phyloP scores from a whole-genome alignment of 257 asterid species.

The Solanum arcanum region DNA sequence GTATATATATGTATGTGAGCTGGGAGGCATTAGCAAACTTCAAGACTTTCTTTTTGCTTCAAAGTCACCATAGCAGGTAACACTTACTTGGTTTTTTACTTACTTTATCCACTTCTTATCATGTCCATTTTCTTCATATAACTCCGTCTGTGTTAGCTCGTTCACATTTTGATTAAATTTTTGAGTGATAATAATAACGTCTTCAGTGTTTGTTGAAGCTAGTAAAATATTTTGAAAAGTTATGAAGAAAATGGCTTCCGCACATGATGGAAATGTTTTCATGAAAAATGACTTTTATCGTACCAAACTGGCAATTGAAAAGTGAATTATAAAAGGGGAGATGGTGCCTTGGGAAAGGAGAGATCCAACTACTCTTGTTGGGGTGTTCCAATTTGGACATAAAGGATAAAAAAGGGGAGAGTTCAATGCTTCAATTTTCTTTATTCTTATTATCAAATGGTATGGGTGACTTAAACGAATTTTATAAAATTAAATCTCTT shows the following conservation, averaged over 20 bases:
- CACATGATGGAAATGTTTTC: neutral
- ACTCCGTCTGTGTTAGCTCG: neutral
- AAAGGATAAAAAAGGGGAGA: neutral
- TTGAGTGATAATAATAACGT: neutral
- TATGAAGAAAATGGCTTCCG: no score
- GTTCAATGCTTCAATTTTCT: neutral
- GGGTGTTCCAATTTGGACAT: neutral
- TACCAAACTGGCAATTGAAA: neutral
- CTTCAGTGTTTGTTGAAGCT: neutral
- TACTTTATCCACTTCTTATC: neutral
- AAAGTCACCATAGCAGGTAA: constrained; percentile 13
- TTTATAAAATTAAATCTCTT: neutral
- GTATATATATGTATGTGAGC: constrained; percentile 9
- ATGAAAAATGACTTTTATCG: neutral
- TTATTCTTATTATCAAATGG: neutral
- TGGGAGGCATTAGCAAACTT: constrained; percentile 18
- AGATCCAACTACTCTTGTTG: neutral
- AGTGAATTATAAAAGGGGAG: neutral
- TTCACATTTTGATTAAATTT: neutral
- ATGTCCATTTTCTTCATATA: neutral
- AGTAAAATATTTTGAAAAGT: neutral
- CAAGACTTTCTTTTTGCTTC: neutral
- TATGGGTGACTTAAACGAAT: neutral
- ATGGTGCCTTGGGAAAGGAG: constrained; percentile 5
- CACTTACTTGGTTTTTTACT: neutral